phyloP scores from a whole-genome alignment of 495 filamentous ascomycete genomes.

The Penicillium angulare region DNA sequence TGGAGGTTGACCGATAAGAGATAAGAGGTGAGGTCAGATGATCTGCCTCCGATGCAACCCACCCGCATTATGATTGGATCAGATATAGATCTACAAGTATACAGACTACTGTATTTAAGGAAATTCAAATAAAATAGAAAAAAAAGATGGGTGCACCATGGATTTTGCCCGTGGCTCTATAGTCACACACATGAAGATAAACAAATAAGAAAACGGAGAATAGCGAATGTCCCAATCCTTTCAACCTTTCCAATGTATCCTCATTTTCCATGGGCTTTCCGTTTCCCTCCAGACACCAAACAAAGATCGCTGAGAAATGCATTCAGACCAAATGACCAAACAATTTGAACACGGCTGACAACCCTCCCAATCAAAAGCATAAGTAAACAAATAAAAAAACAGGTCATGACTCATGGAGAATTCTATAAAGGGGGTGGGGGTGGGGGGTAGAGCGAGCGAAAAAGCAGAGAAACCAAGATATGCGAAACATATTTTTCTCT shows the following conservation, averaged over 20 bases:
- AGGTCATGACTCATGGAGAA: slow-evolving; percentile 16
- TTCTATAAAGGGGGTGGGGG: slow-evolving; percentile 2
- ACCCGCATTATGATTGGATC: neutral
- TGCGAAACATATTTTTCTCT: slow-evolving; percentile 9
- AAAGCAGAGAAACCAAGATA: slow-evolving; percentile 11
- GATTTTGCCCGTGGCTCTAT: slow-evolving; percentile 12
- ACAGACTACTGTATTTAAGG: neutral
- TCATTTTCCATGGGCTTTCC: slow-evolving; percentile 27
- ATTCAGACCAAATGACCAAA: slow-evolving; percentile 20
- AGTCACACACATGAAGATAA: slow-evolving; percentile 3
- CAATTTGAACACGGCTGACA: slow-evolving; percentile 15
- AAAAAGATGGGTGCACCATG: neutral
- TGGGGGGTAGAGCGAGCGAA: slow-evolving; percentile 8
- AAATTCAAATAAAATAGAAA: neutral
- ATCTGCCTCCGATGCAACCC: neutral
- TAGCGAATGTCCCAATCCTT: slow-evolving; percentile 24
- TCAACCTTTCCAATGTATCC: slow-evolving; percentile 11
- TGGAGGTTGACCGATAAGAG: slow-evolving; percentile 10
- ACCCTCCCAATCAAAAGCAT: slow-evolving; percentile 4
- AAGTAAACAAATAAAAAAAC: slow-evolving; percentile 12
- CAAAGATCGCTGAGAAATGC: slow-evolving; percentile 45
- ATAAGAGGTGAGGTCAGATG: slow-evolving; percentile 5
- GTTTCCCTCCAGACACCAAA: slow-evolving; percentile 27
- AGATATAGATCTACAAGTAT: neutral
- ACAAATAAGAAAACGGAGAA: slow-evolving; percentile 10